Percentiles rank a stretch among this genome's conserved stretches.
Conservation (phyloP, 208 protist species). For the Trypanosoma cruzi region DNA sequence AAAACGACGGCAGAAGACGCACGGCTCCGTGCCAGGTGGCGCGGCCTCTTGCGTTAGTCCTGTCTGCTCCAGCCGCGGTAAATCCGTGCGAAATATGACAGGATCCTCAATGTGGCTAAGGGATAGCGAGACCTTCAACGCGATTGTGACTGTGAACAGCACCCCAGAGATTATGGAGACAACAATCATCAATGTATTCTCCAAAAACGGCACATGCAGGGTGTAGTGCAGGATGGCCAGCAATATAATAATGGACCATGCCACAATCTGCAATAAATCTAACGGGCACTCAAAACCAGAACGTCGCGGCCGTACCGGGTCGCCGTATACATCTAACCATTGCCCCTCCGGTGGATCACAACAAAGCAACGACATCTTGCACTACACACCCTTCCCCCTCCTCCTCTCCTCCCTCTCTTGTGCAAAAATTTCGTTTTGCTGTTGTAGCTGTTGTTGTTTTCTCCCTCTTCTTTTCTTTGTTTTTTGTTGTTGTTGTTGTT, state of each 20-base stretch:
- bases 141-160: conserved; percentile 33
- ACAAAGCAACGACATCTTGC: conserved; percentile 17
- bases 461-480: conserved; percentile 15
- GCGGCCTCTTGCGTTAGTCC: conserved; percentile 48
- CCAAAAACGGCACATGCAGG: conserved; percentile 69
- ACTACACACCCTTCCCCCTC: conserved; percentile 39
- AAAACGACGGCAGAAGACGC: conserved; percentile 85
- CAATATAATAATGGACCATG: conserved; percentile 61
- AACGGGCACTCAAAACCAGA: conserved; percentile 77
- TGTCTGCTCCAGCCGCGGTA: conserved; percentile 54
- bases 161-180: conserved; percentile 51
- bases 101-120: conserved; percentile 73
- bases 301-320: conserved; percentile 78
- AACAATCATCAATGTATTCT: conserved; percentile 40
- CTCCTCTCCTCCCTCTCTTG: conserved; percentile 12
- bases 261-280: conserved; percentile 68
- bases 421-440: conserved; percentile 3
- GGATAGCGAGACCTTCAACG: conserved; percentile 66
- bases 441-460: background rate
- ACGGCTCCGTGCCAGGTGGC: conserved; percentile 53
- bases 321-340: conserved; percentile 81
- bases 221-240: conserved; percentile 61
- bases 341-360: conserved; percentile 46
- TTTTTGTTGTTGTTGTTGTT: background rate
- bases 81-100: conserved; percentile 57